Percentiles rank a stretch among this genome's conserved stretches.
These are phyloP conservation scores for Combretum micranthum DNA, from an alignment of 345 rosid species.

Conservation along the genomic window DNA sequence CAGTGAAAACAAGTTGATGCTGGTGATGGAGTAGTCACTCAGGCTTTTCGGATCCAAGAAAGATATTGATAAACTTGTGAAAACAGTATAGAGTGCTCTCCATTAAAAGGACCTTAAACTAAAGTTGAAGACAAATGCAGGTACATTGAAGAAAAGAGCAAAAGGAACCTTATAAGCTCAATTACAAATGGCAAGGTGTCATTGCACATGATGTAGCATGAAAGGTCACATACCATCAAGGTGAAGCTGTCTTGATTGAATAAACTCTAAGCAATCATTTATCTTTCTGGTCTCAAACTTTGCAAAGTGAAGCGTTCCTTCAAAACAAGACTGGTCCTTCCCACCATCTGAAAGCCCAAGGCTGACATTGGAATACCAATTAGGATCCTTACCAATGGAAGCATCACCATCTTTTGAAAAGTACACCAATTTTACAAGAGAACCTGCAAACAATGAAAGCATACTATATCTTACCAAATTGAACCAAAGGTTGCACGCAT, in stretches of 20 bases:
- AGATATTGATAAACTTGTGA: no score
- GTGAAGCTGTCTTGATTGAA: conserved; percentile 47
- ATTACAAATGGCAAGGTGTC: neutral
- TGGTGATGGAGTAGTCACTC: no score
- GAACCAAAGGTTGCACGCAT: no score
- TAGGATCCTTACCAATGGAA: conserved; percentile 17
- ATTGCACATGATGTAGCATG: neutral
- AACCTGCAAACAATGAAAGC: conserved; percentile 39
- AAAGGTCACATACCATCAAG: conserved; percentile 30
- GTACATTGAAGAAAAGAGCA: neutral
- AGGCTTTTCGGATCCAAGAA: no score
- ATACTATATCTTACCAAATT: no score
- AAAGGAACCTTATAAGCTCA: neutral
- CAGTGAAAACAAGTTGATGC: no score
- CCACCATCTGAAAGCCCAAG: conserved; percentile 16
- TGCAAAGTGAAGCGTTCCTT: conserved; percentile 74
- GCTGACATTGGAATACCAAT: conserved; percentile 22
- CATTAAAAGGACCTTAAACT: no score
- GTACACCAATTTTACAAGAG: conserved; percentile 80
- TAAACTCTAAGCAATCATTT: conserved; percentile 73
- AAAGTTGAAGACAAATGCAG: no score
- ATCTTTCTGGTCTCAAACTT: conserved; percentile 87
- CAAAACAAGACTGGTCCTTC: conserved; percentile 15
- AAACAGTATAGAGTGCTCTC: no score
- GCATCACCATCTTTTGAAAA: conserved; percentile 33